Evolutionary conservation across 192 early-diverging fungal species (phyloP), one percentile per base, ranked within the genome.

Genomic region (Umbelopsis isabellina): DNA sequence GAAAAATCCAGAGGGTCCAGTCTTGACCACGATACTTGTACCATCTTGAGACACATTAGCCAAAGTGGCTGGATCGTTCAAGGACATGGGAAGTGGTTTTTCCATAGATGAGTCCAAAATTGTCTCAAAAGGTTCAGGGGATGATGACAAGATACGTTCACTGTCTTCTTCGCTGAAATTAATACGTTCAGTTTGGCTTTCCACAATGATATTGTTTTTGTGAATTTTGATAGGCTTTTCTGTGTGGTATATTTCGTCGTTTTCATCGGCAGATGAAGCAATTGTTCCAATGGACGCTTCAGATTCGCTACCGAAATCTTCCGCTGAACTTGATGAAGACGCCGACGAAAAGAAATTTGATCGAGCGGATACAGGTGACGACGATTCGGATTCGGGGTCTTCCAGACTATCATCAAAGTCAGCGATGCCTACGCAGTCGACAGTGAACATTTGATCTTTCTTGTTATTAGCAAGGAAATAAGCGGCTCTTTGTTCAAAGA

Each of bases 401-500:
- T 80, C 65, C 21, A 82, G 78, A 73, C 80, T 80, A 15, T 72
- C 70, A 10, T 49, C 67, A 12, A 76, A 75, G 22, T 70, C 72
- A 18, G 80, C 74, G 8, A 84, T 46, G 3, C 88, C 89, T 0
- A 82, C 49, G 30, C 85, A 79, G 16, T 85, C 75, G 21, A 91
- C 81, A 4, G 49, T 72, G 48, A 86, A 88, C 0, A 51, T 33
- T 61, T 77, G 77, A 37, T 83, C 78, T 33, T 79, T 74, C 0
- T 81, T 80, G 46, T 84, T 85, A 25, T 73, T 85, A 22, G 86
- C 80, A 11, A 88, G 52, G 58, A 88, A 88, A 35, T 80, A 80
- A 20, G 66, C 66, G 21, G 75, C 69, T 37, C 74, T 66, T 41
- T 72, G 22, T 23, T 80, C 74, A 47, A 80, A 72, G 46, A 66